Conservation (phyloP, 345 rosid genomes). For the Conringia planisiliqua region DNA sequence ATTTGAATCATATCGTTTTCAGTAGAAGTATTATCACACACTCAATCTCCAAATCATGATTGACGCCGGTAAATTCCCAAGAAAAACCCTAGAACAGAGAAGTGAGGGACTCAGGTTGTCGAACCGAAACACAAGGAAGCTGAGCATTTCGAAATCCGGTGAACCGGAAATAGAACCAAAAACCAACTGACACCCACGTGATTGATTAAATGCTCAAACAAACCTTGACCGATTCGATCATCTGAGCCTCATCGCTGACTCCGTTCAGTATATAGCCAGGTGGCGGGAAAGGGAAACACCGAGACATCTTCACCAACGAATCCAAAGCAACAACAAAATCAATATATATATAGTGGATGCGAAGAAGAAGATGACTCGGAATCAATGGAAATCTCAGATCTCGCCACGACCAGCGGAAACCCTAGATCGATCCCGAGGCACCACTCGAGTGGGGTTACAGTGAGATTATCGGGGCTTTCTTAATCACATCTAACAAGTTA, state of each 20-base stretch:
- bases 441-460: not conserved
- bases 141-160: constrained; percentile 28
- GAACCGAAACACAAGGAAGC: constrained; percentile 15
- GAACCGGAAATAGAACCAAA: not conserved
- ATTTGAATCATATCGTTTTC: not conserved
- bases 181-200: not conserved
- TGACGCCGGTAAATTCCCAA: not conserved
- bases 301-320: constrained; percentile 50
- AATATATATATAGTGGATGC: not conserved
- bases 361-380: not conserved
- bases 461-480: not conserved
- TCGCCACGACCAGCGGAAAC: constrained; percentile 9
- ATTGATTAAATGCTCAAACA: constrained; percentile 35
- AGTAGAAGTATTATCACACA: not conserved
- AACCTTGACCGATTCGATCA: constrained; percentile 65
- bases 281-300: constrained; percentile 64
- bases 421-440: constrained; percentile 30
- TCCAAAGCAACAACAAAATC: not conserved
- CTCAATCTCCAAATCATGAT: not conserved
- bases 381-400: constrained; percentile 24
- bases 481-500: constrained; percentile 11
- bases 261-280: constrained; percentile 42
- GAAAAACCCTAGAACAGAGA: constrained; percentile 10
- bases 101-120: constrained; percentile 1
- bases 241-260: constrained; percentile 39